These are phyloP conservation scores for Apiospora sp. DNA, from an alignment of 2,329 filamentous ascomycete species.

Conservation along the genomic window DNA sequence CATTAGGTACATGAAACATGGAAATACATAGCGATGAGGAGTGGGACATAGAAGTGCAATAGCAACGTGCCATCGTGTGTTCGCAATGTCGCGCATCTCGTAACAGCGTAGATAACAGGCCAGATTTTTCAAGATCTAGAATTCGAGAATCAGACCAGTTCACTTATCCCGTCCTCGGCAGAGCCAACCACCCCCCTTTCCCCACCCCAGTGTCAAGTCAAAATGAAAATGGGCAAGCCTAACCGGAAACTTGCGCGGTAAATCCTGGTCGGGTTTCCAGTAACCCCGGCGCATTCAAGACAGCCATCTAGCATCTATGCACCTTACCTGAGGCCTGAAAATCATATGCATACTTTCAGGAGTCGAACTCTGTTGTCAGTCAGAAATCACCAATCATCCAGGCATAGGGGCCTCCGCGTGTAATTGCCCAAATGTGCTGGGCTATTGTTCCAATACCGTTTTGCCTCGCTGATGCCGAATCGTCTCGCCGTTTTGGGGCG, in stretches of 20 bases:
- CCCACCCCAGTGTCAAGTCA: slow-evolving; percentile 16
- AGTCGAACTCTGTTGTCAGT: not conserved
- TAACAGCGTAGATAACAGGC: not conserved
- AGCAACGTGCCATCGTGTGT: not conserved
- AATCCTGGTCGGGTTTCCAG: not conserved
- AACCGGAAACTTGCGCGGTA: not conserved
- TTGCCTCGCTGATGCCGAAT: slow-evolving; percentile 9
- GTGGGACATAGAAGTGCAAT: not conserved
- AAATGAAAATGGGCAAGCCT: slow-evolving; percentile 8
- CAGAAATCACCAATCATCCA: not conserved
- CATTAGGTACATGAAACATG: not conserved
- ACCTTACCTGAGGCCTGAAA: not conserved
- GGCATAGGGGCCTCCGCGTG: not conserved
- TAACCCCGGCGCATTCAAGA: not conserved
- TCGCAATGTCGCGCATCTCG: not conserved
- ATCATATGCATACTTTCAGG: not conserved
- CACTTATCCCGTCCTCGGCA: not conserved
- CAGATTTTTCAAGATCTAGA: not conserved
- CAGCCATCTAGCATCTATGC: not conserved
- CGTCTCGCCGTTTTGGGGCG: slow-evolving; percentile 13
- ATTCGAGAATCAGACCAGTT: slow-evolving; percentile 5
- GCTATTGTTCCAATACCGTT: not conserved
- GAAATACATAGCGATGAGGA: not conserved
- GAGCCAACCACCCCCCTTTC: not conserved
- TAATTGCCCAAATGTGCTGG: not conserved